Evolutionary conservation across 2,329 filamentous ascomycete species (phyloP).

Genomic region (Phymatotrichopsis omnivora): DNA sequence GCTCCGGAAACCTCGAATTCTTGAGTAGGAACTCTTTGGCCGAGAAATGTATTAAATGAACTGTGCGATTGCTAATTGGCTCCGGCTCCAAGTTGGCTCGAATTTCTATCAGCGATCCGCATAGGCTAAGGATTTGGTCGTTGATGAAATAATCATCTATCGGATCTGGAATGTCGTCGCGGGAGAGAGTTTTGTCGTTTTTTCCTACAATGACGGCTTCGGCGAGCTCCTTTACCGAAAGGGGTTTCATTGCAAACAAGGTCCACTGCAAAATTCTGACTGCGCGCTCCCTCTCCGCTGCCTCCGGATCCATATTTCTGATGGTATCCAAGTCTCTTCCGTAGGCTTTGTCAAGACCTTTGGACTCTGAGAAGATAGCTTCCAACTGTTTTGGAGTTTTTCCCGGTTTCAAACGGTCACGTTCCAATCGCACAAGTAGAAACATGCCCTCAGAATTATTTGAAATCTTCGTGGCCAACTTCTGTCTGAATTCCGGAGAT

Average conservation of each 20-base stretch:
- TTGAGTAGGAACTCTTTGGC: constrained; percentile 29
- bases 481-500: no score
- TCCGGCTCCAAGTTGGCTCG: no score
- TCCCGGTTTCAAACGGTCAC: no score
- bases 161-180: no score
- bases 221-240: constrained; percentile 30
- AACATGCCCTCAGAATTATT: constrained; percentile 7
- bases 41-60: constrained; percentile 25
- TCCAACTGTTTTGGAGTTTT: no score
- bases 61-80: no score
- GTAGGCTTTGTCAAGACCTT: no score
- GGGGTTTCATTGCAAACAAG: constrained; percentile 24
- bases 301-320: no score
- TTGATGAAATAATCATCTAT: constrained; percentile 34
- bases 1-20: no score
- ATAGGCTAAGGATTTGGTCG: constrained; percentile 34
- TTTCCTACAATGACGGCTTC: constrained; percentile 33
- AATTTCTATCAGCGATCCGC: constrained; percentile 32
- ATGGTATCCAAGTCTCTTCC: no score
- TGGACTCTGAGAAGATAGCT: no score
- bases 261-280: constrained; percentile 31
- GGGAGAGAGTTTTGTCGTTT: constrained; percentile 29
- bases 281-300: no score
- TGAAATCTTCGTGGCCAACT: not conserved
- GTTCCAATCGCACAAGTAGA: constrained; percentile 6